Conservation (phyloP, 305 asterid species). For the Ilex paraguariensis region DNA sequence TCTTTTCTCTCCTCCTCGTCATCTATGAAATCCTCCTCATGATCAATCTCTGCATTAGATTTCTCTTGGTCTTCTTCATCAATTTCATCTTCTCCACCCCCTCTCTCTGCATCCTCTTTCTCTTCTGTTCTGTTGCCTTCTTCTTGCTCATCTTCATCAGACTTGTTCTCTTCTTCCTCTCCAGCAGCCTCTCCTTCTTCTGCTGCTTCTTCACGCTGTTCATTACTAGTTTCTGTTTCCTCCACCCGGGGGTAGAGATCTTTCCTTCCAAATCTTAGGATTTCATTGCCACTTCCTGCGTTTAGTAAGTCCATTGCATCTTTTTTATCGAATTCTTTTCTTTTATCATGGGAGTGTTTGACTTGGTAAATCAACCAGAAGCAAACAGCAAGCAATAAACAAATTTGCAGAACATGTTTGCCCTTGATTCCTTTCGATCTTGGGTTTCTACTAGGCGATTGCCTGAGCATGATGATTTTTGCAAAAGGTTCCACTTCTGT, state of each 20-base stretch:
- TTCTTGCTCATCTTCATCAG: constrained; percentile 34
- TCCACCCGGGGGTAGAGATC: constrained; percentile 38
- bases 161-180: constrained; percentile 41
- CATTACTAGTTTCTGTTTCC: constrained; percentile 21
- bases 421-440: constrained; percentile 1
- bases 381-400: constrained; percentile 8
- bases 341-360: constrained; percentile 21
- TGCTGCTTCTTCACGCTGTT: constrained; percentile 28
- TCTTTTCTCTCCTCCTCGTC: constrained; percentile 42
- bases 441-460: constrained; percentile 29
- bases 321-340: constrained; percentile 52
- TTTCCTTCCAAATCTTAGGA: constrained; percentile 61
- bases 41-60: constrained; percentile 41
- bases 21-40: constrained; percentile 39
- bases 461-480: constrained; percentile 59
- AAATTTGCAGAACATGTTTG: constrained; percentile 1
- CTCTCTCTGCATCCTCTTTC: constrained; percentile 28
- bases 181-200: constrained; percentile 41
- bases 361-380: constrained; percentile 14
- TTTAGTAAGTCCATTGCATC: constrained; percentile 30
- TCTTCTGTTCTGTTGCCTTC: constrained; percentile 36
- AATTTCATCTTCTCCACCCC: constrained; percentile 34
- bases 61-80: constrained; percentile 57
- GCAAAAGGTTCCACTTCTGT: constrained; percentile 8
- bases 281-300: constrained; percentile 19